A percentile compares a stretch with the other conserved stretches of the same genome.
Conservation (phyloP, 192 early-diverging fungal species). For the Piromyces finnis region DNA sequence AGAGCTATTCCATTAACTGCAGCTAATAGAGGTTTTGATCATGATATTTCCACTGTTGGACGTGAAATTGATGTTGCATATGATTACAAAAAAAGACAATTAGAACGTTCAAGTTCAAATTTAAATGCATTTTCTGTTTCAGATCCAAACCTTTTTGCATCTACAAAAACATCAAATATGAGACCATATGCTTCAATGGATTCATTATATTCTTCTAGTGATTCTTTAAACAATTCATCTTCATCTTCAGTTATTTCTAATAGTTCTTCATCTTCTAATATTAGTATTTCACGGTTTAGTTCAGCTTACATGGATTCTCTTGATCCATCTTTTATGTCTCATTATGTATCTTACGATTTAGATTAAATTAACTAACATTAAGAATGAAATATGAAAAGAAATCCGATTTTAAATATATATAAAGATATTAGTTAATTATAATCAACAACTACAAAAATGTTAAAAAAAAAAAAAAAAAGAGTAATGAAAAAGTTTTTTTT, state of each 20-base stretch:
- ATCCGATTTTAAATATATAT: too few relatives aligned
- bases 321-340: background rate
- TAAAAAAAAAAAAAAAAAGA: too few relatives aligned
- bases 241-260: background rate
- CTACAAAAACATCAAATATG: background rate
- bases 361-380: too few relatives aligned
- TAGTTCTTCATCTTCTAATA: background rate
- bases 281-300: background rate
- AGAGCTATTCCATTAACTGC: background rate
- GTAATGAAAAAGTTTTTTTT: too few relatives aligned
- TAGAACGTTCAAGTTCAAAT: background rate
- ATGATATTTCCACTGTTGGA: background rate
- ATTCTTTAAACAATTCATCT: background rate
- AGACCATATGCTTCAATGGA: background rate
- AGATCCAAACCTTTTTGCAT: background rate
- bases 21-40: background rate
- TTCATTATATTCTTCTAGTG: background rate
- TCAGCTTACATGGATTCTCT: background rate
- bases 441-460: too few relatives aligned
- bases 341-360: background rate
- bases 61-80: background rate
- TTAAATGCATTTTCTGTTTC: background rate
- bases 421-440: too few relatives aligned
- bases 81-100: background rate
- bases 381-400: too few relatives aligned